Evolutionary conservation across 495 filamentous ascomycete species (phyloP).

Genomic region (Sporormia fimetaria): DNA sequence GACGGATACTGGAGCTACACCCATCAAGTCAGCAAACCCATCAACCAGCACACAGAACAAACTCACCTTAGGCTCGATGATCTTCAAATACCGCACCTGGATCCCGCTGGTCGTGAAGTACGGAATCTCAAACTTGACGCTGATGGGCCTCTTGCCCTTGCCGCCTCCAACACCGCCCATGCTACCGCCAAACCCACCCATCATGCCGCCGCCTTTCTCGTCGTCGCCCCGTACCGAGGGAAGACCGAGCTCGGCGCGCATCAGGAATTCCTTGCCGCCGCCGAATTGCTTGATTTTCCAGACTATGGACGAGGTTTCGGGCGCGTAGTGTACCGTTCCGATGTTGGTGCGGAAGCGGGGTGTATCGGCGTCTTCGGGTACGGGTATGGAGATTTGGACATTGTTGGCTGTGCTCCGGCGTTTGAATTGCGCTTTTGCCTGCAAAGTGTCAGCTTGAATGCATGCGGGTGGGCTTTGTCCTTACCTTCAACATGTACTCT

Average conservation of each 20-base stretch:
- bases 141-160: conserved; percentile 91
- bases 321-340: conserved; percentile 95
- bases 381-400: conserved; percentile 93
- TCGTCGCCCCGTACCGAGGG: conserved; percentile 95
- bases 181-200: conserved; percentile 88
- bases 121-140: conserved; percentile 98
- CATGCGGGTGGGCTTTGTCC: background rate
- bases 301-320: conserved; percentile 92
- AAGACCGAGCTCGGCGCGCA: conserved; percentile 94
- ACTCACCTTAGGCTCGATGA: conserved; percentile 96
- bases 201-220: conserved; percentile 92
- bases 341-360: conserved; percentile 97
- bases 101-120: conserved; percentile 99
- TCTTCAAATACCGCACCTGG: conserved; percentile 97
- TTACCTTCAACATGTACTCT: conserved; percentile 93
- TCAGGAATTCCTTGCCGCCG: conserved; percentile 95
- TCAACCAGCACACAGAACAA: conserved; percentile 2
- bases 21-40: conserved; percentile 18
- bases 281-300: conserved; percentile 99
- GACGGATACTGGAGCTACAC: conserved; percentile 86
- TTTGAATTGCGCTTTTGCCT: conserved; percentile 96
- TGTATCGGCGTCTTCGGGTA: conserved; percentile 93
- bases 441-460: background rate
- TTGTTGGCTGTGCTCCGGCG: conserved; percentile 96
- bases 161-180: conserved; percentile 66